Percentiles rank a stretch among this genome's conserved stretches.
phyloP scores from a whole-genome alignment of 305 asterid genomes.

The Fraxinus ornus region DNA sequence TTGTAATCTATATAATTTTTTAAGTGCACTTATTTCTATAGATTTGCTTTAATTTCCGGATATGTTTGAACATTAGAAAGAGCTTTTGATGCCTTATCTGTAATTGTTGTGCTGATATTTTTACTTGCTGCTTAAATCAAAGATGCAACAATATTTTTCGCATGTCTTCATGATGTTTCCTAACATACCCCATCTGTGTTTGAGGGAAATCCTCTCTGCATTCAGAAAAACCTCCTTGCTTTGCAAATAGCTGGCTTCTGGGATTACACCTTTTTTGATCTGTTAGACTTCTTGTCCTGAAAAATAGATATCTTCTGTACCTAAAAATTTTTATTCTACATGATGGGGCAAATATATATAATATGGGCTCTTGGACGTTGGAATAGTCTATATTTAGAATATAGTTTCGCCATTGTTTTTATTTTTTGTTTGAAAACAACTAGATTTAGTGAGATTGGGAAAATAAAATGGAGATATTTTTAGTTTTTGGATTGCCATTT shows the following conservation, averaged over 20 bases:
- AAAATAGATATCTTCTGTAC: neutral
- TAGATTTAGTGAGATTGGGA: neutral
- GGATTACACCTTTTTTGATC: neutral
- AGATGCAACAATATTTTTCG: neutral
- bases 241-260: too few species aligned
- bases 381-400: neutral
- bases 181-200: too few species aligned
- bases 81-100: too few species aligned
- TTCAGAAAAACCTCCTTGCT: too few species aligned
- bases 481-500: neutral
- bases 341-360: neutral
- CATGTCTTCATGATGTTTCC: too few species aligned
- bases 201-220: too few species aligned
- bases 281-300: neutral
- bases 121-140: too few species aligned
- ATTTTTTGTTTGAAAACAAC: neutral
- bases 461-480: neutral
- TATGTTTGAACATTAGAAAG: too few species aligned
- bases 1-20: too few species aligned
- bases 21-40: too few species aligned
- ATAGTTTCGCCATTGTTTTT: neutral
- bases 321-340: neutral
- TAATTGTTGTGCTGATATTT: too few species aligned
- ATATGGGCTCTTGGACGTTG: neutral
- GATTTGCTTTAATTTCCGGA: too few species aligned